Evolutionary conservation across 495 filamentous ascomycete genomes (phyloP).

Genomic region (Talaromyces liani): DNA sequence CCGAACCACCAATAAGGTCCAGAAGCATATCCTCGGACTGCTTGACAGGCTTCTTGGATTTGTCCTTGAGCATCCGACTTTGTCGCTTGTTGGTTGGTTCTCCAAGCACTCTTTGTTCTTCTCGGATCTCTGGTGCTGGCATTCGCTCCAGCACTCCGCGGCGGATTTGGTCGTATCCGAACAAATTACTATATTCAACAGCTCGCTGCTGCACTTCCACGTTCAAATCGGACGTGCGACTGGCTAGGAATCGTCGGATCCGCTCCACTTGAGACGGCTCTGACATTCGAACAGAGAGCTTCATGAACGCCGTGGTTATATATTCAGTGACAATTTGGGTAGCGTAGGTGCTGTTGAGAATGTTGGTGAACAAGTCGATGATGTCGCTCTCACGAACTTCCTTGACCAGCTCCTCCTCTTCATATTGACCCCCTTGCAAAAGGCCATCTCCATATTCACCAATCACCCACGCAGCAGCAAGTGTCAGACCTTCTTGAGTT

Average conservation of each 20-base stretch:
- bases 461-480: conserved; percentile 96
- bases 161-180: conserved; percentile 79
- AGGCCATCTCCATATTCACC: conserved; percentile 93
- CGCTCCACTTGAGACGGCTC: conserved; percentile 79
- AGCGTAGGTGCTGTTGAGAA: conserved; percentile 88
- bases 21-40: conserved; percentile 83
- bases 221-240: conserved; percentile 74
- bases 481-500: conserved; percentile 88
- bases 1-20: conserved; percentile 85
- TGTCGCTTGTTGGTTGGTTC: conserved; percentile 72
- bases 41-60: conserved; percentile 65
- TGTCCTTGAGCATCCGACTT: conserved; percentile 63
- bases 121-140: conserved; percentile 93
- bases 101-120: conserved; percentile 84
- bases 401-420: conserved; percentile 87
- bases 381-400: conserved; percentile 87
- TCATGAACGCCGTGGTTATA: conserved; percentile 90
- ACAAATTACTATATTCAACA: conserved; percentile 91
- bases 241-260: conserved; percentile 67
- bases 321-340: conserved; percentile 88
- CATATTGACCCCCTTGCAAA: conserved; percentile 81
- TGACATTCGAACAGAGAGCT: conserved; percentile 82
- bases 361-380: conserved; percentile 81
- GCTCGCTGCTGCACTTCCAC: conserved; percentile 93
- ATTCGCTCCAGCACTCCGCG: conserved; percentile 91